These are phyloP conservation scores for Colletotrichum tamarilloi DNA, from an alignment of 2,329 filamentous ascomycete genomes.

Conservation along the genomic window DNA sequence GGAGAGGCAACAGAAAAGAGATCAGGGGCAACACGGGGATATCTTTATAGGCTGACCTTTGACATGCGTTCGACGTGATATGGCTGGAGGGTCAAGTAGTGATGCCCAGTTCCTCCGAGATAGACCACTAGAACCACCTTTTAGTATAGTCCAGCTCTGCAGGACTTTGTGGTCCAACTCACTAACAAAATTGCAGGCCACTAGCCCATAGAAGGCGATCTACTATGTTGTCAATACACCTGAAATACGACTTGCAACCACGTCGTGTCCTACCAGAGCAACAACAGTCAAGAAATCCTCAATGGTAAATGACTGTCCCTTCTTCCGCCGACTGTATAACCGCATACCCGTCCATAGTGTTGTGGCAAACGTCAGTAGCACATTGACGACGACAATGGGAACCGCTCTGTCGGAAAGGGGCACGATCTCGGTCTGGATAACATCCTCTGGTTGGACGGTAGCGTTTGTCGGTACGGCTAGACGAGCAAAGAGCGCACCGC, in stretches of 20 bases:
- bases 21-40: neutral
- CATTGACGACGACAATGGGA: neutral
- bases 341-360: slow-evolving; percentile 3
- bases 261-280: neutral
- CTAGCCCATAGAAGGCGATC: neutral
- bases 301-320: slow-evolving; percentile 1
- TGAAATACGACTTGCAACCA: neutral
- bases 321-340: neutral
- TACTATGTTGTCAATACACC: neutral
- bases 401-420: slow-evolving; percentile 2
- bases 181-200: slow-evolving; percentile 8
- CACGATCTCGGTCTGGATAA: slow-evolving; percentile 1
- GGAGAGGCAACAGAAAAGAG: neutral
- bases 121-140: neutral
- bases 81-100: neutral
- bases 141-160: neutral
- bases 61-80: slow-evolving; percentile 4
- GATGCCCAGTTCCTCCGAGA: neutral
- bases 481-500: neutral
- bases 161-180: neutral
- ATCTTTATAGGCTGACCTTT: neutral
- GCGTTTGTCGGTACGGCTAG: neutral
- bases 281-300: slow-evolving; percentile 1
- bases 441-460: neutral
- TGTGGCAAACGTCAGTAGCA: neutral